phyloP scores from a whole-genome alignment of 768 basidiomycete genomes.

The Russula sp. region DNA sequence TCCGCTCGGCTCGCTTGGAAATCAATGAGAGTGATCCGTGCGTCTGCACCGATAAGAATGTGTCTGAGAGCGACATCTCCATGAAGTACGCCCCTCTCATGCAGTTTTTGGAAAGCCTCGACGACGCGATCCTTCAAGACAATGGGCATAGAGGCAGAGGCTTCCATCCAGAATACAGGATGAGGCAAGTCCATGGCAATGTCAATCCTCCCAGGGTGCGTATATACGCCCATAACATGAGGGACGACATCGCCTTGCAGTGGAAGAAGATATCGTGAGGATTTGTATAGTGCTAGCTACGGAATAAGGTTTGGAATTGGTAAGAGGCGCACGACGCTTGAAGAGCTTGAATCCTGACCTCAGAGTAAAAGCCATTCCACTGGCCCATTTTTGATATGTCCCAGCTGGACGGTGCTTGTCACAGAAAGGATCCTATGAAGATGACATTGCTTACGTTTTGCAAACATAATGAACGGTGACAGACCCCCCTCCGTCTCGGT shows the following conservation, averaged over 20 bases:
- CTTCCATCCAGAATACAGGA: slow-evolving; percentile 53
- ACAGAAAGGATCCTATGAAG: not conserved
- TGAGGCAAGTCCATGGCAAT: slow-evolving; percentile 51
- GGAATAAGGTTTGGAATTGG: not conserved
- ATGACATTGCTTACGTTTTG: slow-evolving; percentile 9
- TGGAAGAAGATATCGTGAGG: slow-evolving; percentile 36
- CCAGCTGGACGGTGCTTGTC: slow-evolving; percentile 27
- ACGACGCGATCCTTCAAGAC: slow-evolving; percentile 47
- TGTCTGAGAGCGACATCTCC: slow-evolving; percentile 31
- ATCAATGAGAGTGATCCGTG: slow-evolving; percentile 38
- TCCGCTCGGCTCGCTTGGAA: slow-evolving; percentile 38
- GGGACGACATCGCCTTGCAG: slow-evolving; percentile 51
- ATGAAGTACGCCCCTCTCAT: slow-evolving; percentile 30
- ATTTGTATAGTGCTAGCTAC: slow-evolving; percentile 48
- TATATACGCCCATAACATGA: slow-evolving; percentile 43
- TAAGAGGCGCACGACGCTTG: not conserved
- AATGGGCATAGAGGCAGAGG: slow-evolving; percentile 48
- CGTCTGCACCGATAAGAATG: slow-evolving; percentile 49
- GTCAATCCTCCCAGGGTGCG: slow-evolving; percentile 33
- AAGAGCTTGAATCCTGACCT: slow-evolving; percentile 25
- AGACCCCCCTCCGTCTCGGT: not conserved
- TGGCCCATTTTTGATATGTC: slow-evolving; percentile 27
- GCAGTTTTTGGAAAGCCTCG: slow-evolving; percentile 40
- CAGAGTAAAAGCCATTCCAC: slow-evolving; percentile 36
- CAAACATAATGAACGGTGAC: slow-evolving; percentile 11